A percentile compares a stretch with the other conserved stretches of the same genome.
Conservation (phyloP, 2,329 filamentous ascomycete genomes). For the Xylaria sp. region DNA sequence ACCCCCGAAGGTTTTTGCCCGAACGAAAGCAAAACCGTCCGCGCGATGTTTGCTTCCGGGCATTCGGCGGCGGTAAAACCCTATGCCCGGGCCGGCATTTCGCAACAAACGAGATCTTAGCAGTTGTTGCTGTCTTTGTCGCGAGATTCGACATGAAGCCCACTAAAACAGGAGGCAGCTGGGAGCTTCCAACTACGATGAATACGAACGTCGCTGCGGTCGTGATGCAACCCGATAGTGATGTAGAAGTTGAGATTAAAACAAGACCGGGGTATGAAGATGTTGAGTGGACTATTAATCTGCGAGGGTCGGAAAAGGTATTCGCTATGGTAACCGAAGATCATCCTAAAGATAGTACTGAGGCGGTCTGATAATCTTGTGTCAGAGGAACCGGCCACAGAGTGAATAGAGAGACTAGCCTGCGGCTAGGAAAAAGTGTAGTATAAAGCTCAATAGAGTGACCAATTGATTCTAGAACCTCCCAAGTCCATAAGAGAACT, state of each 20-base stretch:
- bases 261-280: slow-evolving; percentile 37
- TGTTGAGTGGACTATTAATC: slow-evolving; percentile 35
- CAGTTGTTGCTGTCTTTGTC: not conserved
- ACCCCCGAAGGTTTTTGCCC: slow-evolving; percentile 24
- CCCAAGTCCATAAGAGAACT: too few species aligned
- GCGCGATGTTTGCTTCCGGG: not conserved
- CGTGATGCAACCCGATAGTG: slow-evolving; percentile 47
- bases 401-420: too few species aligned
- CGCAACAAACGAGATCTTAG: not conserved
- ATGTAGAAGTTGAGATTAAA: slow-evolving; percentile 42
- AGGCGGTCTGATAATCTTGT: too few species aligned
- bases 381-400: too few species aligned
- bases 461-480: too few species aligned
- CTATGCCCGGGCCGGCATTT: not conserved
- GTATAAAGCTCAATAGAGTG: too few species aligned
- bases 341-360: too few species aligned
- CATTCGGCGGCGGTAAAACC: not conserved
- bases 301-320: slow-evolving; percentile 38
- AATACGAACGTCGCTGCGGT: slow-evolving; percentile 48
- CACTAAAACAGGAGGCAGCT: not conserved
- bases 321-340: slow-evolving; percentile 40
- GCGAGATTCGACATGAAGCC: not conserved
- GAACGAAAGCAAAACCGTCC: slow-evolving; percentile 38
- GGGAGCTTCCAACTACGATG: slow-evolving; percentile 39
- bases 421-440: too few species aligned